These are phyloP conservation scores for Clarireedia sp. DNA, from an alignment of 2,329 filamentous ascomycete genomes.

Conservation along the genomic window DNA sequence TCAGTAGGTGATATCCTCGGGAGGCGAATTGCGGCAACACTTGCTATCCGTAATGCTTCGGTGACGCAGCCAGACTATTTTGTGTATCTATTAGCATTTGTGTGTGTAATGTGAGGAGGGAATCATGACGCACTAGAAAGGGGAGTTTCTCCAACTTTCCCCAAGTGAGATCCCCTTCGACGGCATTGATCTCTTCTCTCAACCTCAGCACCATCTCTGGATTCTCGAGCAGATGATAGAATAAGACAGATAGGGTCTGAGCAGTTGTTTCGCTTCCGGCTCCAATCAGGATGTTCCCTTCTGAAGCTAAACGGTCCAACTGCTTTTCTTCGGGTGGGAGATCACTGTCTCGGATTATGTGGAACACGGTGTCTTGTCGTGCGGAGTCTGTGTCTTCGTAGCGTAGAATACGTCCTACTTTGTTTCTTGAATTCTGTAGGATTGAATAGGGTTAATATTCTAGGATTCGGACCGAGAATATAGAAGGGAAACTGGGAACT, in stretches of 20 bases:
- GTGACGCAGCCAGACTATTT: not conserved
- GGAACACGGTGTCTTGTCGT: conserved; percentile 21
- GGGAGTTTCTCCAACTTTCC: not conserved
- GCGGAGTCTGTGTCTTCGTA: not conserved
- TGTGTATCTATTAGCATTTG: not conserved
- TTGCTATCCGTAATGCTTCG: not conserved
- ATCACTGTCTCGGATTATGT: conserved; percentile 18
- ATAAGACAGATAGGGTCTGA: conserved; percentile 28
- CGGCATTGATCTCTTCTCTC: conserved; percentile 25
- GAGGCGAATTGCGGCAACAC: conserved; percentile 22
- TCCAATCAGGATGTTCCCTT: conserved; percentile 26
- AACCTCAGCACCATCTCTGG: conserved; percentile 27
- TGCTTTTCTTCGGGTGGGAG: conserved; percentile 32
- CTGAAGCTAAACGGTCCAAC: conserved; percentile 26
- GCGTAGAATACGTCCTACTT: conserved; percentile 15
- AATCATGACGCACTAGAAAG: not conserved
- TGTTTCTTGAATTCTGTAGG: conserved; percentile 10
- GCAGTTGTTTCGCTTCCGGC: conserved; percentile 34
- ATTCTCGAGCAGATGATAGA: conserved; percentile 33
- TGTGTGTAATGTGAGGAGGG: not conserved
- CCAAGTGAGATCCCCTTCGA: conserved; percentile 1
- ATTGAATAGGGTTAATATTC: conserved; percentile 31
- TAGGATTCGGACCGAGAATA: conserved; percentile 2
- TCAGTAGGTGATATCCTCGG: conserved; percentile 23
- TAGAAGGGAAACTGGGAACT: not conserved